These are phyloP conservation scores for Talaromyces sp. DNA, from an alignment of 2,329 filamentous ascomycete genomes.

Conservation along the genomic window DNA sequence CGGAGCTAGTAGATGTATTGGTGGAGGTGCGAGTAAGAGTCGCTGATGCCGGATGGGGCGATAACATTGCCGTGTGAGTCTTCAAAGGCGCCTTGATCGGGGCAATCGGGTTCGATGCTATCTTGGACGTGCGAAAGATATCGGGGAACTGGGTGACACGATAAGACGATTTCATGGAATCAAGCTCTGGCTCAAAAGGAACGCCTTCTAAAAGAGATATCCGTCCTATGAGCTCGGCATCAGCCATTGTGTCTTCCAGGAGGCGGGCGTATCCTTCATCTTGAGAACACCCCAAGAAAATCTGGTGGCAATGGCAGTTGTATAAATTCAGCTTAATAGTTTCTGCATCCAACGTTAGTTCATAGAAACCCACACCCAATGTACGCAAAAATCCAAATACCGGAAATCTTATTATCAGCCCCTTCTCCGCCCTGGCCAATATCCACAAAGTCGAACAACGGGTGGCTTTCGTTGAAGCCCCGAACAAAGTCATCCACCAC, in stretches of 20 bases:
- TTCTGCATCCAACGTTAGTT: conserved; percentile 37
- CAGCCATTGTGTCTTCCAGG: conserved; percentile 46
- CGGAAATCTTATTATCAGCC: conserved; percentile 45
- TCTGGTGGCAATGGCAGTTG: conserved; percentile 57
- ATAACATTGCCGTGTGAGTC: conserved; percentile 27
- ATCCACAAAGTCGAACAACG: conserved; percentile 49
- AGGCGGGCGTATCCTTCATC: conserved; percentile 51
- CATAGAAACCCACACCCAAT: conserved; percentile 4
- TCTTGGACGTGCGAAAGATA: conserved; percentile 52
- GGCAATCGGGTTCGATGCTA: conserved; percentile 31
- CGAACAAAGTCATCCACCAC: conserved; percentile 49
- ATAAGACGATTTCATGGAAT: conserved; percentile 43
- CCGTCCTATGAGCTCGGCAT: conserved; percentile 40
- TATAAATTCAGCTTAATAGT: conserved; percentile 51
- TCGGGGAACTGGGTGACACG: conserved; percentile 45
- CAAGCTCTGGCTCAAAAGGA: conserved; percentile 51
- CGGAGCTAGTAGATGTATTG: conserved; percentile 34
- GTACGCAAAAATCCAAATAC: conserved; percentile 24
- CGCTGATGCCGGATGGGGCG: conserved; percentile 28
- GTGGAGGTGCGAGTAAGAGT: conserved; percentile 34
- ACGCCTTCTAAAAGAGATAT: conserved; percentile 55
- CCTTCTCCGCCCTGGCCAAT: conserved; percentile 41
- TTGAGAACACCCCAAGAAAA: conserved; percentile 56
- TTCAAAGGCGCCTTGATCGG: conserved; percentile 19
- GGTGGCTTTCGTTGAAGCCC: conserved; percentile 50